Evolutionary conservation across 176 grass and related monocot species (phyloP).

Genomic region (Juncus inflexus): DNA sequence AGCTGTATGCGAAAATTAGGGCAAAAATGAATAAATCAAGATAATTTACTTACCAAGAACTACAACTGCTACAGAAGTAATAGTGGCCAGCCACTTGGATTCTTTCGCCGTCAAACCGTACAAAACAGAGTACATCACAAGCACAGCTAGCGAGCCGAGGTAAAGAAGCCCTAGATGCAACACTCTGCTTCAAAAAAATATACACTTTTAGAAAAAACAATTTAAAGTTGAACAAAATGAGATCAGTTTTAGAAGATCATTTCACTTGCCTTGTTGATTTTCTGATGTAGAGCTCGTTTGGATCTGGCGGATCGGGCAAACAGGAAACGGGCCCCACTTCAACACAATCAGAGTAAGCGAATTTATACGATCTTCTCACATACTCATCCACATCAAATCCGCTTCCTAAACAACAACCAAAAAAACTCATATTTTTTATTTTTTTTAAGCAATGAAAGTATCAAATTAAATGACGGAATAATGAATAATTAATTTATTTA

Average conservation of each 20-base stretch:
- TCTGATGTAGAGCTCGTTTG: conserved; percentile 88
- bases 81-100: conserved; percentile 78
- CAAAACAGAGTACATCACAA: conserved; percentile 80
- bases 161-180: conserved; percentile 89
- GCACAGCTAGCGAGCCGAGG: conserved; percentile 62
- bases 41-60: conserved; percentile 68
- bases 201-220: conserved; percentile 30
- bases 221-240: conserved; percentile 21
- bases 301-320: conserved; percentile 83
- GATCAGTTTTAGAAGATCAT: conserved; percentile 12
- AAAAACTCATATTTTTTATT: conserved; percentile 10
- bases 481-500: no score
- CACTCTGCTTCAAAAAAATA: conserved; percentile 43
- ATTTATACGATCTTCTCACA: conserved; percentile 81
- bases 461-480: neutral
- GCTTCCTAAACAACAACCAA: conserved; percentile 52
- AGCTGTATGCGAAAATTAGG: conserved; percentile 11
- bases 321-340: conserved; percentile 91
- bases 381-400: conserved; percentile 99
- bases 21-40: conserved; percentile 25
- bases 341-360: conserved; percentile 98
- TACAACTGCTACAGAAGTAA: conserved; percentile 87
- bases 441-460: neutral
- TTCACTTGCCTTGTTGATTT: conserved; percentile 76
- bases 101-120: conserved; percentile 94